phyloP scores from a whole-genome alignment of 331 rosid genomes.

The Acacia pycnantha region DNA sequence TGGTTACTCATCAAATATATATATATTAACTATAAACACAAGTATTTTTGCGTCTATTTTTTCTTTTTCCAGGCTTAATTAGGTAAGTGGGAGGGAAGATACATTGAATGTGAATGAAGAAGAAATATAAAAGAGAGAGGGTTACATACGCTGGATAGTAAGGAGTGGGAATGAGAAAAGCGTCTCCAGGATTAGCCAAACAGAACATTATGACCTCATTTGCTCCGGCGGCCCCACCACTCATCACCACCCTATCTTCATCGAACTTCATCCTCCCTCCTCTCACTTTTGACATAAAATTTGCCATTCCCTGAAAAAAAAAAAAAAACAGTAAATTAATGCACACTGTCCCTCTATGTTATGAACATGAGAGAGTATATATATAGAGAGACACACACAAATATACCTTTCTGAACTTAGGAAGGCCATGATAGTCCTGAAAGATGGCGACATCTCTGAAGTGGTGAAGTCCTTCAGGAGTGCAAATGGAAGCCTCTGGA shows the following conservation, averaged over 20 bases:
- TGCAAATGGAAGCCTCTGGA: not conserved
- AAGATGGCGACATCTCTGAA: not conserved
- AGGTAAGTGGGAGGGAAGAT: not conserved
- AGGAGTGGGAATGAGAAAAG: slow-evolving; percentile 5
- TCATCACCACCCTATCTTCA: not conserved
- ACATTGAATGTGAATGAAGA: not conserved
- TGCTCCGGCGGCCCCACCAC: slow-evolving; percentile 3
- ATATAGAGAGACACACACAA: not conserved
- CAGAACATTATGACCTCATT: not conserved
- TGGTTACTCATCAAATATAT: not conserved
- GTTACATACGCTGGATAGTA: slow-evolving; percentile 2
- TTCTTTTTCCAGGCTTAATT: not conserved
- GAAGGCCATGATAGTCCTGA: slow-evolving; percentile 15
- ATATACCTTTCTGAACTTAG: not conserved
- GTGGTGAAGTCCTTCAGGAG: not conserved
- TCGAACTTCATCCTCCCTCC: not conserved
- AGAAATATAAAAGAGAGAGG: not conserved
- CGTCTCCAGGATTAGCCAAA: slow-evolving; percentile 14
- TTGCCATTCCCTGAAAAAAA: not conserved
- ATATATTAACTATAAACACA: no score
- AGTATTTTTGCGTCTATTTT: no score
- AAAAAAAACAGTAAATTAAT: no score
- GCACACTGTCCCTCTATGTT: no score
- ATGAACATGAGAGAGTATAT: not conserved
- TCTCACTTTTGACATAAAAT: slow-evolving; percentile 1